A percentile compares a stretch with the other conserved stretches of the same genome.
phyloP scores from a whole-genome alignment of 23 red algal genomes.

The Gracilaria gracilis region DNA sequence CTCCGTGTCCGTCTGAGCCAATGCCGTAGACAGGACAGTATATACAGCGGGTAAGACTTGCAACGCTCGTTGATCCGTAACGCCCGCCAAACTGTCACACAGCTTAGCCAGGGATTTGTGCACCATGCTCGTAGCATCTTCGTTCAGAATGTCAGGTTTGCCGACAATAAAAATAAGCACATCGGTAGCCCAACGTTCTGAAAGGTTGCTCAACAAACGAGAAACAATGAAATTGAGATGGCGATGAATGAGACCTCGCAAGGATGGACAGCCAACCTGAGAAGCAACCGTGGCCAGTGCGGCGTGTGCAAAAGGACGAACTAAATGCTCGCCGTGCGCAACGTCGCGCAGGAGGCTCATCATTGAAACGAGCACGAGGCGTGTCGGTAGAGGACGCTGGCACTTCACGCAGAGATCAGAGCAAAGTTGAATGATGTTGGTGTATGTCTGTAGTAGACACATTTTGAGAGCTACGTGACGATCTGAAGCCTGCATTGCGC shows the following conservation, averaged over 20 bases:
- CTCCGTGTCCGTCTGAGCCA: not conserved
- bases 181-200: constrained; percentile 49
- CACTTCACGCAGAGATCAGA: not conserved
- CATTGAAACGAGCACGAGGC: constrained; percentile 42
- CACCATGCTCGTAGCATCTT: constrained; percentile 35
- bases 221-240: constrained; percentile 65
- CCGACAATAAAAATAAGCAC: constrained; percentile 52
- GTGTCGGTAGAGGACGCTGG: constrained; percentile 17
- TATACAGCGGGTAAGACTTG: constrained; percentile 27
- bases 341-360: constrained; percentile 43
- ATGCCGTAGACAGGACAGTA: constrained; percentile 52
- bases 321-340: constrained; percentile 45
- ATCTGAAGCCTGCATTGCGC: not conserved
- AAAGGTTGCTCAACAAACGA: constrained; percentile 27
- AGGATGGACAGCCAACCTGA: constrained; percentile 10
- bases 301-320: constrained; percentile 14
- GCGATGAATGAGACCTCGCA: constrained; percentile 35
- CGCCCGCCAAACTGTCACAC: constrained; percentile 59
- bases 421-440: not conserved
- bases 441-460: not conserved
- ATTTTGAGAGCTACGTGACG: constrained; percentile 15
- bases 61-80: constrained; percentile 43
- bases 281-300: not conserved
- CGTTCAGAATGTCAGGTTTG: constrained; percentile 40
- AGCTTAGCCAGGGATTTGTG: constrained; percentile 34